Evolutionary conservation across 495 filamentous ascomycete genomes (phyloP).

Genomic region (Lepidopterella palustris): DNA sequence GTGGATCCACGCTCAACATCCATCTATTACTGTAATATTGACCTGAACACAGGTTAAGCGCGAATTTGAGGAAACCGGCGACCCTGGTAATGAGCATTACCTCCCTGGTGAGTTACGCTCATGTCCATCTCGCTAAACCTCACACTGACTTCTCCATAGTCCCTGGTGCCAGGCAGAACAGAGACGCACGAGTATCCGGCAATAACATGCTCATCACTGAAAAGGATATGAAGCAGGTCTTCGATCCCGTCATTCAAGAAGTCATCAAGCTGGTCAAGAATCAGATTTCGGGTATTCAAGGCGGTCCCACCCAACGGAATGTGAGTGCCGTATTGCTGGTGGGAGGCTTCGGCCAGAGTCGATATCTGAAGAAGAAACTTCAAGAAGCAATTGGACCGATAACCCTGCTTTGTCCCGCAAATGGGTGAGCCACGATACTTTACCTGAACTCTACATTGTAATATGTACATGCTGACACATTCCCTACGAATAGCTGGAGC

Average conservation of each 20-base stretch:
- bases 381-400: constrained; percentile 9
- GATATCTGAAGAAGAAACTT: constrained; percentile 46
- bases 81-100: neutral
- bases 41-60: neutral
- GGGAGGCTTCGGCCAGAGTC: constrained; percentile 63
- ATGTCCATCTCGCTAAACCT: neutral
- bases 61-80: neutral
- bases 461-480: no score
- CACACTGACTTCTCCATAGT: neutral
- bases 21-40: no score
- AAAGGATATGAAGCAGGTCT: constrained; percentile 33
- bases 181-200: neutral
- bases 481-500: constrained; percentile 39
- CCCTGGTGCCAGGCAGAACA: neutral
- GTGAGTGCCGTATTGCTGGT: constrained; percentile 57
- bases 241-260: constrained; percentile 59
- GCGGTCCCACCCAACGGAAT: constrained; percentile 17
- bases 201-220: neutral
- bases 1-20: no score
- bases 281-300: constrained; percentile 45
- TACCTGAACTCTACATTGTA: no score
- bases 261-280: constrained; percentile 55
- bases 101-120: neutral
- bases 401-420: constrained; percentile 25
- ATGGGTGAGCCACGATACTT: no score